These are phyloP conservation scores for Trichoderma koningiopsis DNA, from an alignment of 2,329 filamentous ascomycete genomes.

Conservation along the genomic window DNA sequence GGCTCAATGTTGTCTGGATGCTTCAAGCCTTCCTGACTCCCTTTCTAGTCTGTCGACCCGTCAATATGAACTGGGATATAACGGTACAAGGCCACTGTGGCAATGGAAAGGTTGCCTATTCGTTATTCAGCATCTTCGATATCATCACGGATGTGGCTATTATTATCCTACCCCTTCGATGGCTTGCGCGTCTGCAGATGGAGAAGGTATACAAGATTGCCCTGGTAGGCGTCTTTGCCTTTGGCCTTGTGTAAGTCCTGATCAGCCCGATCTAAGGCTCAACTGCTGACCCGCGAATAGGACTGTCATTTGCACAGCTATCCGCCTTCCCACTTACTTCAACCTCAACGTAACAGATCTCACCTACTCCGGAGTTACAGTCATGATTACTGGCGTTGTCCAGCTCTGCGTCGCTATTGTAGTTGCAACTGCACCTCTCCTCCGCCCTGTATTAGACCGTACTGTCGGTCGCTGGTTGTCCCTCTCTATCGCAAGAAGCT, in stretches of 20 bases:
- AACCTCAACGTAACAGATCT: slow-evolving; percentile 29
- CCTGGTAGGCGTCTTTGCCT: slow-evolving; percentile 28
- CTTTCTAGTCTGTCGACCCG: slow-evolving; percentile 27
- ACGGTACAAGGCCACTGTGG: slow-evolving; percentile 25
- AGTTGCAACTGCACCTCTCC: slow-evolving; percentile 28
- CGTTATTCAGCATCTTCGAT: slow-evolving; percentile 29
- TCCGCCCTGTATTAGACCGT: slow-evolving; percentile 30
- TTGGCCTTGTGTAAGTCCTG: slow-evolving; percentile 27
- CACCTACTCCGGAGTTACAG: slow-evolving; percentile 25
- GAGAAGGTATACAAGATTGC: slow-evolving; percentile 28
- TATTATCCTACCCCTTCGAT: slow-evolving; percentile 27
- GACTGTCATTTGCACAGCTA: slow-evolving; percentile 27
- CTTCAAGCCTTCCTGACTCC: slow-evolving; percentile 30
- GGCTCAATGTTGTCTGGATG: slow-evolving; percentile 28
- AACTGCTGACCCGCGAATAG: slow-evolving; percentile 6
- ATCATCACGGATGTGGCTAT: slow-evolving; percentile 30
- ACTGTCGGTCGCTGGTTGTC: slow-evolving; percentile 23
- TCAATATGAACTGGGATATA: slow-evolving; percentile 29
- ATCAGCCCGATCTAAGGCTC: too few species aligned
- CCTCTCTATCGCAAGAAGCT: slow-evolving; percentile 1
- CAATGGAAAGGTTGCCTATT: slow-evolving; percentile 26
- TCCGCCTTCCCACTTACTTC: slow-evolving; percentile 29
- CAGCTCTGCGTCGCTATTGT: slow-evolving; percentile 30
- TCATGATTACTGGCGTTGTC: slow-evolving; percentile 26
- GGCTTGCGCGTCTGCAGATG: slow-evolving; percentile 27